Base-by-base conservation (phyloP, 768 basidiomycete species). In the Lactarius hatsudake region DNA sequence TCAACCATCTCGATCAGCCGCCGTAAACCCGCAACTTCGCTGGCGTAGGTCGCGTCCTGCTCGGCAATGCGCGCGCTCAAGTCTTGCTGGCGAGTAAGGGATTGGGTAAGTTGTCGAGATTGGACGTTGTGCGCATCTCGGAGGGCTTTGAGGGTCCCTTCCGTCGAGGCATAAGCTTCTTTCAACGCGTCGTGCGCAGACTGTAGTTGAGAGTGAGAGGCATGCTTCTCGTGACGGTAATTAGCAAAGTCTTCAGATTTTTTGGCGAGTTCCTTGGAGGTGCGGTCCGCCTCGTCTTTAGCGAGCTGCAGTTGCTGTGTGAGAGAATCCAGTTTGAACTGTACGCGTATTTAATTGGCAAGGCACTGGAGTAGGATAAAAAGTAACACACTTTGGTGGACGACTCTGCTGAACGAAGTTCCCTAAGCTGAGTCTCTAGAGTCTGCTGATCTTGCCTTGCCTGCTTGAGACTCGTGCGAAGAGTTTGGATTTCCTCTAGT, bases 301-400 rank as follows among this genome's bases (percentile, higher is more conserved):
- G 92, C 82, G 5, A 94, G 85, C 67, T 88, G 77, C 8, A 96
- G 80, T 77, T 96, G 93, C 77, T 95, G 93, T 5, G 87, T 81
- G 17, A 93, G 82, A 1, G 93, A 87, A 65, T 95, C 90, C 66
- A 95, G 76, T 77, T 92, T 94, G 82, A 95, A 96, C 90, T 96
- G 74, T 3, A 48, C 59, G 32, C 67, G 20, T 28, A 9, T 42
- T 66, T 9, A 67, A 59, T 43, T 58, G 15, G 6, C 13, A 26
- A 53, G 38, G 59, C 59, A 62, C 70, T 66, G 6, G n/a, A 61
- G 42, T 28, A 45, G 20, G 32, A 55, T 36, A 23, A 48, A 43
- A 57, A 36, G 1, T 0, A 34, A 72, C 77, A 15, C 72, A 91
- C 90, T 79, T 89, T 90, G 42, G 87, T 89, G 9, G 94, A 86